These are phyloP conservation scores for Barnettozyma sucrosica DNA, from an alignment of 805 yeast species.

Conservation along the genomic window DNA sequence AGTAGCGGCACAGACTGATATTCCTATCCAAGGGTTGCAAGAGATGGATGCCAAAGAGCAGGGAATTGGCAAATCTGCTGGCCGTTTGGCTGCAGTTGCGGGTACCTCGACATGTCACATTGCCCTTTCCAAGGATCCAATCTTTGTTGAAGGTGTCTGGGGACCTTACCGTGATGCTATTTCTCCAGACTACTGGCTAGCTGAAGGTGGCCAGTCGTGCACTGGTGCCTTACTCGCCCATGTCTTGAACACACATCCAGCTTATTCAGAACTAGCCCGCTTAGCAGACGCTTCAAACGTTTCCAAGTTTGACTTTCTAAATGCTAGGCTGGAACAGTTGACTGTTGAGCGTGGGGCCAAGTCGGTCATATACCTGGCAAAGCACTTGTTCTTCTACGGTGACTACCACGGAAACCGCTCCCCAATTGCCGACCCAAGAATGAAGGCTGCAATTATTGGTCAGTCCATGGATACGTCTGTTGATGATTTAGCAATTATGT, in stretches of 20 bases:
- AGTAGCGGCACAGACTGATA: conserved; percentile 81
- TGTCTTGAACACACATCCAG: conserved; percentile 84
- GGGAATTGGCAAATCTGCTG: conserved; percentile 59
- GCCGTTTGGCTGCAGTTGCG: conserved; percentile 94
- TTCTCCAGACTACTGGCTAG: conserved; percentile 88
- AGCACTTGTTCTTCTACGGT: conserved; percentile 86
- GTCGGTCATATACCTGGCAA: conserved; percentile 75
- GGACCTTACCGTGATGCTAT: conserved; percentile 95
- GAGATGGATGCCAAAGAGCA: conserved; percentile 40
- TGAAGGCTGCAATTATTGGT: conserved; percentile 91
- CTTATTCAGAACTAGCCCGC: conserved; percentile 63
- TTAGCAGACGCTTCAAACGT: conserved; percentile 62
- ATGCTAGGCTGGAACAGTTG: conserved; percentile 65
- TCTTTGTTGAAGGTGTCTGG: conserved; percentile 96
- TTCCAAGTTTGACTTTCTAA: conserved; percentile 78
- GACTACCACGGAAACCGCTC: conserved; percentile 96
- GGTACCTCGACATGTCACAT: conserved; percentile 98
- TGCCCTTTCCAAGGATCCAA: conserved; percentile 75
- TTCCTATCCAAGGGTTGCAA: conserved; percentile 41
- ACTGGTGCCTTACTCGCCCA: conserved; percentile 93
- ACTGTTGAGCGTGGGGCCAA: conserved; percentile 51
- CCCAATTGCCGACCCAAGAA: conserved; percentile 92
- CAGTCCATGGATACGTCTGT: conserved; percentile 86
- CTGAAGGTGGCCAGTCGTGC: conserved; percentile 98
- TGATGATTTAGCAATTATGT: conserved; percentile 78